Evolutionary conservation across 108 stramenopile species (phyloP), one percentile per base, ranked within the genome.

Genomic region (Aurantiochytrium sp.): DNA sequence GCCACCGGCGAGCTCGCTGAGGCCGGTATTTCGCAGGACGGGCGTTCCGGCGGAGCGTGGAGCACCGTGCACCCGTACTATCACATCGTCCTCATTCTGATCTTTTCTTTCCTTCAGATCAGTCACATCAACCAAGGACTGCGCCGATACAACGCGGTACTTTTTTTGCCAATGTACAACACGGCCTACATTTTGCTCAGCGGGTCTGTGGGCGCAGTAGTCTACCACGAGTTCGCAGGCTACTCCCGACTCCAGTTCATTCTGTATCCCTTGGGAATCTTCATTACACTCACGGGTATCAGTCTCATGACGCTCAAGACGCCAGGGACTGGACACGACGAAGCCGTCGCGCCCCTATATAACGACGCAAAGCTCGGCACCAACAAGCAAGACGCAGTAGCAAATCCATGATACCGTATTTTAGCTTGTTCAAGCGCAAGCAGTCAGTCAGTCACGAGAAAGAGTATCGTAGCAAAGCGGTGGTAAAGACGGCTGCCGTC

Each of bases 61-160:
- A 21, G 24, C 39, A 81, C 73, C 1, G 45, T 81, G 21, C 73
- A 81, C 4, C 73, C 73, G 12, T 81, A 81, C 24, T 81, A 81
- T 42, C 73, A 81, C 30, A 81, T 81, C 32, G 45, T 81, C 24
- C 30, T 81, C 42, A 81, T 48, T 24, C 8, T 81, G 6, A 21
- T 81, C 42, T 48, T 81, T 27, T 6, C 73, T 8, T n/a, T 48
- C 32, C 45, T 81, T 6, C 73, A 81, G 1, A 81, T 81, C 0
- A 81, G 73, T 24, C 45, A 81, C 73, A 81, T 81, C 73, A 81
- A 81, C 2, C 73, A 81, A 30, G 73, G 73, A 17, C 73, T 81
- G 12, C 73, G 73, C 0, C 73, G 45, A 15, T 81, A 81, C 73
- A 30, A 81, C 24, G 73, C 73, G 6, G 73, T 81, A 6, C 73